These are phyloP conservation scores for Mesembryanthemum crystallinum DNA, from an alignment of 148 eudicot species.

Conservation along the genomic window DNA sequence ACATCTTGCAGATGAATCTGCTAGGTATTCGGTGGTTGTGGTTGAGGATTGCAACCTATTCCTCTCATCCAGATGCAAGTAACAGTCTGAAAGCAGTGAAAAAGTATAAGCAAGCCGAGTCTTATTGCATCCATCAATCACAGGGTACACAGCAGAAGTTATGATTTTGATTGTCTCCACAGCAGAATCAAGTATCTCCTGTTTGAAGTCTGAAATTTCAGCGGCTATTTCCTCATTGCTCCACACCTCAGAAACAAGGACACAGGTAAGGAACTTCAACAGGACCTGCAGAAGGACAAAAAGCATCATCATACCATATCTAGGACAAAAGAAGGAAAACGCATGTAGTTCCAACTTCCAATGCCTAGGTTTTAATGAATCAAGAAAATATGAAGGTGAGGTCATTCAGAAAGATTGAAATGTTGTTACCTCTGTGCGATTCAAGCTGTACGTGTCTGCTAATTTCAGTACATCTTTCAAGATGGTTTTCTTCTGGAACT, in stretches of 20 bases:
- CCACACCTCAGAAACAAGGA: constrained; percentile 84
- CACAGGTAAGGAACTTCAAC: constrained; percentile 53
- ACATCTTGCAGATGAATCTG: constrained; percentile 27
- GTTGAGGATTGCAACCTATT: constrained; percentile 25
- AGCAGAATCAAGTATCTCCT: constrained; percentile 61
- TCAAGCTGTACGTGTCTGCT: constrained; percentile 63
- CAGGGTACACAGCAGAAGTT: constrained; percentile 58
- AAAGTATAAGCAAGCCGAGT: constrained; percentile 64
- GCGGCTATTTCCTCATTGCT: constrained; percentile 58
- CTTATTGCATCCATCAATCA: constrained; percentile 69
- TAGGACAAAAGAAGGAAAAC: not conserved
- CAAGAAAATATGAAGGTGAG: not conserved
- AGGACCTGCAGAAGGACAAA: constrained; percentile 56
- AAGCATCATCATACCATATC: constrained; percentile 10
- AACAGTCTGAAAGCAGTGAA: constrained; percentile 73
- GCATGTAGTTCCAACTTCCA: not conserved
- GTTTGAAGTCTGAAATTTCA: constrained; percentile 56
- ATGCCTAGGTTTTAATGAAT: not conserved
- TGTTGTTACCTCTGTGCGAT: constrained; percentile 63
- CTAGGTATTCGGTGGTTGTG: constrained; percentile 19
- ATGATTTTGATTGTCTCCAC: constrained; percentile 51
- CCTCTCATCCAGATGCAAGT: constrained; percentile 51
- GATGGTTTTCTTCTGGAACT: constrained; percentile 68
- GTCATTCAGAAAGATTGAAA: constrained; percentile 8
- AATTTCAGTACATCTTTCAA: constrained; percentile 63